Base-by-base conservation (phyloP, 352 stramenopile species). In the Pythium insidiosum region DNA sequence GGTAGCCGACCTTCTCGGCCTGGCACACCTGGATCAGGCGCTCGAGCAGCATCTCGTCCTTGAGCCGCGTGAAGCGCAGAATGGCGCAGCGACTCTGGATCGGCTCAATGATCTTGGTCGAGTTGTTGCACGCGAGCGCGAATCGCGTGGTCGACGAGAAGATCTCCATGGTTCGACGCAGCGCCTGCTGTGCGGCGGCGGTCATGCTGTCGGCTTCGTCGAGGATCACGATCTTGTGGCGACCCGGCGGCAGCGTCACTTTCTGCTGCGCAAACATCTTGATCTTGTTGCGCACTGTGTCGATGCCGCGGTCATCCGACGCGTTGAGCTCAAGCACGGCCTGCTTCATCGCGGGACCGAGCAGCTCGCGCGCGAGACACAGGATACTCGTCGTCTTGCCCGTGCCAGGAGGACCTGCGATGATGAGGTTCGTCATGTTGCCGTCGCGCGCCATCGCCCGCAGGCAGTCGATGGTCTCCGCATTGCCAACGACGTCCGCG, bases 221-320 rank as follows among this genome's bases (percentile, higher is more conserved):
- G 21, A 99, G 71, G 61, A 99, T 98, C 55, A 99, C 95, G 52
- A 99, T 95, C 72, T 99, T 99, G 63, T 99, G 95, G 23, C 80
- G 73, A 1, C 81, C 80, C 0, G 83, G 76, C 6, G 88, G 85
- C 16, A 97, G 71, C 53, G 80, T 95, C 50, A 98, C 95, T 66
- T 98, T 98, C 56, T 98, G 98, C 73, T 98, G 94, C 36, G 96
- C 96, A 73, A 99, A 99, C 63, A 95, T 95, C 68, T 99, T 99
- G 73, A 99, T 99, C 61, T 97, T 98, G 59, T 94, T 98, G 25
- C 97, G 82, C 19, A 91, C 78, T 20, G 75, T 91, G 58, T 91
- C 75, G 44, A 91, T 91, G 44, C 78, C 78, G 42, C 92, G 76
- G 52, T 97, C 94, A 71, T 99, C 97, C 1, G 94, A 98, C 16